Conservation (phyloP, 2,329 filamentous ascomycete species). For the Diaporthe batatas region DNA sequence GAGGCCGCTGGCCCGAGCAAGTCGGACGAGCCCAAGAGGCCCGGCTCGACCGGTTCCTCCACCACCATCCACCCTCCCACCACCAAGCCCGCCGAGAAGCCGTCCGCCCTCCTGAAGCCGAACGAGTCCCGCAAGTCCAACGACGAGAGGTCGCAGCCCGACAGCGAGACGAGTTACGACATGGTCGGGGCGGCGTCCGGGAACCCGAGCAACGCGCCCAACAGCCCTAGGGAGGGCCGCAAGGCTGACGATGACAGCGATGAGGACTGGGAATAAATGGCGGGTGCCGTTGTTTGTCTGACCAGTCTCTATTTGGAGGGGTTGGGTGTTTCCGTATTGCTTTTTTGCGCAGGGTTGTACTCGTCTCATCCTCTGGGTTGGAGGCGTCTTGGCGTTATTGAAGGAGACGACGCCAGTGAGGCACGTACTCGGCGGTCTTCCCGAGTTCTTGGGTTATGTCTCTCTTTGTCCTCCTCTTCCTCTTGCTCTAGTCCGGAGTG, state of each 20-base stretch:
- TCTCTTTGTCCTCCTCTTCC: not conserved
- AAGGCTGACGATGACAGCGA: constrained; percentile 73
- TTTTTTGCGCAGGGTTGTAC: not conserved
- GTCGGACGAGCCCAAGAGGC: constrained; percentile 49
- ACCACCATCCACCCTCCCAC: constrained; percentile 70
- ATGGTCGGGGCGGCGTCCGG: constrained; percentile 85
- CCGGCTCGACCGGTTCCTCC: constrained; percentile 68
- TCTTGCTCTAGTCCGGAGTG: constrained; percentile 17
- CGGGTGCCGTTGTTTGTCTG: not conserved
- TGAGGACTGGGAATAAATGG: constrained; percentile 79
- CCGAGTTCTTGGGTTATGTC: constrained; percentile 12
- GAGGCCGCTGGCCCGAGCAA: constrained; percentile 51
- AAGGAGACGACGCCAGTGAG: constrained; percentile 20
- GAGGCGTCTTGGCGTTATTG: constrained; percentile 31
- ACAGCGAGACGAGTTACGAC: constrained; percentile 97
- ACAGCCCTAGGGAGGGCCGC: constrained; percentile 70
- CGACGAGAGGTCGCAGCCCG: constrained; percentile 89
- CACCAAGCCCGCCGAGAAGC: constrained; percentile 44
- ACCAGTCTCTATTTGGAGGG: not conserved
- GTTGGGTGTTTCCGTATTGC: not conserved
- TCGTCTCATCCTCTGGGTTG: constrained; percentile 11
- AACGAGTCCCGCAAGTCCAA: constrained; percentile 80
- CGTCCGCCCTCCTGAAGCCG: constrained; percentile 68
- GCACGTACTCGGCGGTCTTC: constrained; percentile 14
- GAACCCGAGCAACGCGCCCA: constrained; percentile 81